These are phyloP conservation scores for maize (Zea mays) DNA, from an alignment of 176 grass and related monocot genomes.

Conservation along the genomic window Zm-B73-REFERENCE-NAM-5.0 NC_050096.1:101806001-101806500, in stretches of 20 bases:
- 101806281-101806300: constrained; percentile 91
- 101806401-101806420: background rate
- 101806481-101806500: too few relatives aligned
- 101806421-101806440: background rate
- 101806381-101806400: background rate
- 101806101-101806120: background rate
- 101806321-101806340: constrained; percentile 88
- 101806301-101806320: constrained; percentile 90
- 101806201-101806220: background rate
- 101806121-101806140: background rate
- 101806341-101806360: constrained; percentile 84
- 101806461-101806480: too few relatives aligned
- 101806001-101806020: background rate
- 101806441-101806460: background rate
- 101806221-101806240: constrained; percentile 29
- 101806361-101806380: constrained; percentile 3
- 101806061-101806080: background rate
- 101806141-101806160: background rate
- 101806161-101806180: background rate
- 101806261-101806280: constrained; percentile 99
- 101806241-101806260: constrained; percentile 39
- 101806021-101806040: background rate
- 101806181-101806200: constrained; percentile 9
- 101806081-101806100: background rate
- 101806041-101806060: background rate